These are phyloP conservation scores for Umbelopsis vinacea DNA, from an alignment of 192 early-diverging fungal species.

Conservation along the genomic window DNA sequence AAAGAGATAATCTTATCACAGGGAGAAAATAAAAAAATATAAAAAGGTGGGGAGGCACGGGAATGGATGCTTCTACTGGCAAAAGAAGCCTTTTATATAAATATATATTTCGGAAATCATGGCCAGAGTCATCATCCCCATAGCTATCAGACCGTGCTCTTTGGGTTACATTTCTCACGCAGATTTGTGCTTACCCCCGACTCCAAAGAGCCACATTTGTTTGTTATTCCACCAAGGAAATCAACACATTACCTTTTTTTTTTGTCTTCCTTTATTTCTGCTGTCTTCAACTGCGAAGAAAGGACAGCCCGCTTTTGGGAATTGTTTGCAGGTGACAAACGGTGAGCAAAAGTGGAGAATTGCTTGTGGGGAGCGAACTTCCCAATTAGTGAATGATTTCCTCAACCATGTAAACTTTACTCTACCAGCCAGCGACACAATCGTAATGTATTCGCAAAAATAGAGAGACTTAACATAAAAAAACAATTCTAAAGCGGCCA, in stretches of 20 bases:
- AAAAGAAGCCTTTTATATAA: constrained; percentile 15
- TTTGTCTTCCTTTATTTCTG: too few species aligned
- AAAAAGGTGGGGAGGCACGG: not conserved
- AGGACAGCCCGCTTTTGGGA: not conserved
- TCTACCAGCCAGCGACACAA: too few species aligned
- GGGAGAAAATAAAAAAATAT: not conserved
- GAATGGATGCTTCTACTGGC: constrained; percentile 9
- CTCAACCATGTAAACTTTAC: too few species aligned
- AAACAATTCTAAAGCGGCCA: not conserved
- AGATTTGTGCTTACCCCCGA: not conserved
- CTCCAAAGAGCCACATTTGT: constrained; percentile 6
- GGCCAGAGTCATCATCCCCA: not conserved
- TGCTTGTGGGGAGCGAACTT: too few species aligned
- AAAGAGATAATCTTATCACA: constrained; percentile 20
- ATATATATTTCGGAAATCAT: constrained; percentile 11
- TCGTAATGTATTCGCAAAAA: too few species aligned
- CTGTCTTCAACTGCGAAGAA: not conserved
- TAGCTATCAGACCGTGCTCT: constrained; percentile 1
- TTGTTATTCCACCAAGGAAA: not conserved
- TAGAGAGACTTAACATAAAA: not conserved
- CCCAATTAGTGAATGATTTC: too few species aligned
- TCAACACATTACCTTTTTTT: too few species aligned
- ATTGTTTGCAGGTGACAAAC: not conserved
- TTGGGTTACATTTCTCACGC: not conserved
- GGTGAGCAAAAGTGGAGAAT: too few species aligned